Evolutionary conservation across 1,139 yeast species (phyloP).

Genomic region (Sugiyamaella grinbergsii): DNA sequence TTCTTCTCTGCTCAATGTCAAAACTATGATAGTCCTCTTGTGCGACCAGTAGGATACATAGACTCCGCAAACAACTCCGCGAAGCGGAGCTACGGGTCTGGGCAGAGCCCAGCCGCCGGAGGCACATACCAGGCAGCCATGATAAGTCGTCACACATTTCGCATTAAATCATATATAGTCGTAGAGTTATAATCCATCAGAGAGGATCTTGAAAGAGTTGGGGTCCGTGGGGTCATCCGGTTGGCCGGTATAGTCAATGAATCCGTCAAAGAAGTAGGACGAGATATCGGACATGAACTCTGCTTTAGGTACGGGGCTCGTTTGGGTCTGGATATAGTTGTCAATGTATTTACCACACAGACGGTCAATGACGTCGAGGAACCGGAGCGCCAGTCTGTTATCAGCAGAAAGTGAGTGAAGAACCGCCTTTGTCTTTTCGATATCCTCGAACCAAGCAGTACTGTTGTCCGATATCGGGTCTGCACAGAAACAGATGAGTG

Average conservation of each 20-base stretch:
- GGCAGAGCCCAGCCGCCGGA: background rate
- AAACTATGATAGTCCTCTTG: background rate
- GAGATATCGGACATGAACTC: slow-evolving; percentile 41
- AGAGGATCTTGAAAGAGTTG: background rate
- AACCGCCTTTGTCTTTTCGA: slow-evolving; percentile 50
- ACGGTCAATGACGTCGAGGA: slow-evolving; percentile 53
- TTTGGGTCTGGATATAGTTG: slow-evolving; percentile 23
- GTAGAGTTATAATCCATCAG: slow-evolving; percentile 7
- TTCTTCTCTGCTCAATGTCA: background rate
- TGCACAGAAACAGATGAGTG: slow-evolving; percentile 56
- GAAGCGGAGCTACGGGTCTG: background rate
- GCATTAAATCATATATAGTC: background rate
- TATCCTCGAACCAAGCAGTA: slow-evolving; percentile 51
- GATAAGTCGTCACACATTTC: slow-evolving; percentile 1
- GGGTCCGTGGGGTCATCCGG: slow-evolving; percentile 13
- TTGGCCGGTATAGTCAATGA: slow-evolving; percentile 16
- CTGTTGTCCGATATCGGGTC: slow-evolving; percentile 51
- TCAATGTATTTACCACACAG: slow-evolving; percentile 41
- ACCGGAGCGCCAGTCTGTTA: slow-evolving; percentile 54
- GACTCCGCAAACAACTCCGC: too few species aligned
- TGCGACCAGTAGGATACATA: too few species aligned
- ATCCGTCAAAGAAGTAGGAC: slow-evolving; percentile 36
- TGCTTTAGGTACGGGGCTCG: slow-evolving; percentile 28
- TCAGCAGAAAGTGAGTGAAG: slow-evolving; percentile 47
- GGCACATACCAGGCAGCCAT: background rate